Evolutionary conservation across 116 monocot genomes (phyloP).

Genomic region (Thalassia testudinum): DNA sequence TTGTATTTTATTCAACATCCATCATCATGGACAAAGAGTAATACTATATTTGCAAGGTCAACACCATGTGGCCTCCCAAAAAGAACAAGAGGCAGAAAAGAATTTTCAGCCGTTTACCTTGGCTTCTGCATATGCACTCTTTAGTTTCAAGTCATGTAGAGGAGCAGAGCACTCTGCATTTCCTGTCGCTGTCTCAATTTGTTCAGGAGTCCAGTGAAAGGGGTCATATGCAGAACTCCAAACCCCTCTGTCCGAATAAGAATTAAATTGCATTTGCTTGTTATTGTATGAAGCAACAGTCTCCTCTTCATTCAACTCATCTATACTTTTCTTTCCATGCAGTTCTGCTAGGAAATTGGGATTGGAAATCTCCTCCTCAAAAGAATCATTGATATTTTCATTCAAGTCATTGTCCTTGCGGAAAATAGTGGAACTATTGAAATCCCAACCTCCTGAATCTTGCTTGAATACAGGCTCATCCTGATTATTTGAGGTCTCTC

Average conservation of each 20-base stretch:
- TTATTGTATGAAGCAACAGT: background rate
- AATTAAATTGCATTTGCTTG: background rate
- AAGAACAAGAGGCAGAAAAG: too few species aligned
- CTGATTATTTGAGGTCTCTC: background rate
- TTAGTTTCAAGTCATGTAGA: constrained; percentile 60
- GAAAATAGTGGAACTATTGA: background rate
- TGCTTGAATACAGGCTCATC: background rate
- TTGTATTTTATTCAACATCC: too few species aligned
- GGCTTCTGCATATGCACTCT: constrained; percentile 73
- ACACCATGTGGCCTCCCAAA: too few species aligned
- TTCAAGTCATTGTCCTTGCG: background rate
- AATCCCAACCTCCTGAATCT: background rate
- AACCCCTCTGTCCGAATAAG: too few species aligned
- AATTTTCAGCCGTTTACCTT: too few species aligned
- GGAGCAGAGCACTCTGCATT: constrained; percentile 34
- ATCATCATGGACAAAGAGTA: too few species aligned
- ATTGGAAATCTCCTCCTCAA: constrained; percentile 26
- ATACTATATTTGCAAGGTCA: too few species aligned
- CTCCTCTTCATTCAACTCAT: too few species aligned
- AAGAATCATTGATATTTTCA: too few species aligned
- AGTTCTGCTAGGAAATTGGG: constrained; percentile 70
- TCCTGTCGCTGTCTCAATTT: constrained; percentile 68
- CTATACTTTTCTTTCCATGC: constrained; percentile 26
- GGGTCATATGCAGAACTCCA: constrained; percentile 23
- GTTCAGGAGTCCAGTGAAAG: constrained; percentile 51